Conservation (phyloP, 1,284 basidiomycete genomes). For the Pholiota adiposa region DNA sequence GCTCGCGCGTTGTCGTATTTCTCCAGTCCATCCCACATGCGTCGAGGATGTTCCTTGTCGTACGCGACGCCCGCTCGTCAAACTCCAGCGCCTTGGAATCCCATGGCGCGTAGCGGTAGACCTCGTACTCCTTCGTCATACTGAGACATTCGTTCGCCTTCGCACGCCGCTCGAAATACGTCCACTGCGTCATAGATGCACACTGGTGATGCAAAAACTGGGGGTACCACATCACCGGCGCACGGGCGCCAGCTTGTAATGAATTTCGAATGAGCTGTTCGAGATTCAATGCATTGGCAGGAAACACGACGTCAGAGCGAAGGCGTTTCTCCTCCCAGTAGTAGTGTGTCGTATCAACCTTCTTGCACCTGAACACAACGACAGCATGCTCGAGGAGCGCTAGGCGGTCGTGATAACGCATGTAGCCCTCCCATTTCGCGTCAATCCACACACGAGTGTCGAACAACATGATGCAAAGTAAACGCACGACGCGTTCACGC, state of each 20-base stretch:
- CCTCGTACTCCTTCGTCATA: not conserved
- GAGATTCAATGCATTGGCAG: conserved; percentile 7
- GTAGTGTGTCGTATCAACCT: conserved; percentile 2
- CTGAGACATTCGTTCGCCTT: conserved; percentile 7
- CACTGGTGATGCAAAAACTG: conserved; percentile 39
- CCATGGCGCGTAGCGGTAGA: conserved; percentile 25
- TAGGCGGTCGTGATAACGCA: not conserved
- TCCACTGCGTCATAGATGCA: conserved; percentile 22
- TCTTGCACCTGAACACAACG: conserved; percentile 21
- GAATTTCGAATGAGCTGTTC: not conserved
- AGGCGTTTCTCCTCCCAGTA: conserved; percentile 9
- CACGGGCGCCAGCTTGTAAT: conserved; percentile 15
- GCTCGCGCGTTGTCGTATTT: conserved; percentile 25
- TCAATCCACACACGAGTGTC: not conserved
- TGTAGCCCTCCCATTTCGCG: not conserved
- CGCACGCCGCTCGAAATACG: conserved; percentile 10
- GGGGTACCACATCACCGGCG: not conserved
- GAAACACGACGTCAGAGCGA: conserved; percentile 13
- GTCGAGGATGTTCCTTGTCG: conserved; percentile 31
- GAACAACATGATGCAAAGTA: not conserved
- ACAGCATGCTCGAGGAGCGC: conserved; percentile 6
- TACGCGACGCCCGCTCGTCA: conserved; percentile 33
- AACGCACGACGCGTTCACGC: not conserved
- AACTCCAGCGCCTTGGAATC: conserved; percentile 26
- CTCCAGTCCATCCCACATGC: conserved; percentile 30